Evolutionary conservation across 306 rosid genomes (phyloP).

Genomic region (Dryas drummondii): DNA sequence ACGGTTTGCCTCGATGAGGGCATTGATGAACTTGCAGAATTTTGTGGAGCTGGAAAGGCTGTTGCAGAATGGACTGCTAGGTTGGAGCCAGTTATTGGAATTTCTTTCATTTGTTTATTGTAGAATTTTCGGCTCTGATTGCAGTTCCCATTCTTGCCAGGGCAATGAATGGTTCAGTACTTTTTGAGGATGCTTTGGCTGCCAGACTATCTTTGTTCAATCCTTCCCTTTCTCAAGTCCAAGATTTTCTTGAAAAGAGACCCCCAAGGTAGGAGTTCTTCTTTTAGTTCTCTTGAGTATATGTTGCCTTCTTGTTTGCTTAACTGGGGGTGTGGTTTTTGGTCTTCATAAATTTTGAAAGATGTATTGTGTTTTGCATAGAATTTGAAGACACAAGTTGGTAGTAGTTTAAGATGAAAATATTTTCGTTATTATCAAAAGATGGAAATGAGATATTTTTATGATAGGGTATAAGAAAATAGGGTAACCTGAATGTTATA

Average conservation of each 20-base stretch:
- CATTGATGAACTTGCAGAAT: constrained; percentile 89
- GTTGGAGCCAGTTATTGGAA: constrained; percentile 28
- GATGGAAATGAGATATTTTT: too few species aligned
- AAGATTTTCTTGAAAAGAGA: constrained; percentile 71
- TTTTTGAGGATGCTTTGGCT: constrained; percentile 94
- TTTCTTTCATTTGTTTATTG: constrained; percentile 8
- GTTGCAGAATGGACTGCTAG: constrained; percentile 98
- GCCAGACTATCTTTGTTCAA: constrained; percentile 82
- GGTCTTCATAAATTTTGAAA: background rate
- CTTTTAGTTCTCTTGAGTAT: background rate
- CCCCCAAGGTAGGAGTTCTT: constrained; percentile 65
- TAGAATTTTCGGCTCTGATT: constrained; percentile 29
- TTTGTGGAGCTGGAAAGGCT: constrained; percentile 94
- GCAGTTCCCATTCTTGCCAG: constrained; percentile 38
- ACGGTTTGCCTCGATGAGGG: constrained; percentile 89
- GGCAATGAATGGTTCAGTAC: constrained; percentile 97
- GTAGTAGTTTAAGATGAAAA: too few species aligned
- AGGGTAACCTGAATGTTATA: too few species aligned
- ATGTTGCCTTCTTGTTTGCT: constrained; percentile 14
- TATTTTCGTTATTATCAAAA: too few species aligned
- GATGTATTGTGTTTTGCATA: too few species aligned
- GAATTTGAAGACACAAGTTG: too few species aligned
- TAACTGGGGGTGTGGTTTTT: background rate
- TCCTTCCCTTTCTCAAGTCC: constrained; percentile 74
- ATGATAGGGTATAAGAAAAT: too few species aligned